Evolutionary conservation across 2,329 filamentous ascomycete species (phyloP).

Genomic region (Emmonsia crescens): DNA sequence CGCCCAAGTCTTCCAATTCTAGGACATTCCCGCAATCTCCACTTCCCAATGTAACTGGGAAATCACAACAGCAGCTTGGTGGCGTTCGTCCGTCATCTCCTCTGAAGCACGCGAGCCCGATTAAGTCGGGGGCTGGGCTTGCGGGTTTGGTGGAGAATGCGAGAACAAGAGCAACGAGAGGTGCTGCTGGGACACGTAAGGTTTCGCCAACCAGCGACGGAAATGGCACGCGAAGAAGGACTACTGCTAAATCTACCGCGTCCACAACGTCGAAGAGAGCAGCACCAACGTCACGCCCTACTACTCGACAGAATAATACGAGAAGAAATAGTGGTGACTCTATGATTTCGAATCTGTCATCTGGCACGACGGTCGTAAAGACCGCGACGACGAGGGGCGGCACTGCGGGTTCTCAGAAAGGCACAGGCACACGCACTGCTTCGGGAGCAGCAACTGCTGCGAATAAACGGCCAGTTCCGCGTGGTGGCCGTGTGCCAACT

Average conservation of each 20-base stretch:
- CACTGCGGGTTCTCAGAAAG: conserved; percentile 21
- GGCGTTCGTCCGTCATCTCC: conserved; percentile 52
- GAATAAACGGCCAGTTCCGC: conserved; percentile 21
- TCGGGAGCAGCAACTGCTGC: conserved; percentile 10
- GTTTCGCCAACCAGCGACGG: conserved; percentile 17
- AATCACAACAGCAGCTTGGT: conserved; percentile 36
- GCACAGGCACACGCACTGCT: conserved; percentile 16
- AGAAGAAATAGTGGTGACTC: conserved; percentile 26
- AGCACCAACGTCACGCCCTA: conserved; percentile 25
- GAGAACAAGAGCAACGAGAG: conserved; percentile 18
- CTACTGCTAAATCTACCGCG: conserved; percentile 17
- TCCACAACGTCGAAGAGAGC: conserved; percentile 21
- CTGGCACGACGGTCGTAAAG: conserved; percentile 29
- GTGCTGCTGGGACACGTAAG: conserved; percentile 18
- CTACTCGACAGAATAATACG: conserved; percentile 28
- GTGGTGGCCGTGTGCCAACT: conserved; percentile 22
- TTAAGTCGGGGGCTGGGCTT: conserved; percentile 21
- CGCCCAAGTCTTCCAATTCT: conserved; percentile 72
- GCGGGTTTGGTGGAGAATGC: conserved; percentile 14
- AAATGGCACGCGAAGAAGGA: conserved; percentile 16
- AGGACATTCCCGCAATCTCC: conserved; percentile 53
- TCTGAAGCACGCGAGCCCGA: conserved; percentile 42
- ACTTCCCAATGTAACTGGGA: conserved; percentile 34
- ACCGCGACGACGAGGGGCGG: conserved; percentile 17
- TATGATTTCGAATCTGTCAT: conserved; percentile 27